Base-by-base conservation (phyloP, 306 rosid species). In the Senna siamea region DNA sequence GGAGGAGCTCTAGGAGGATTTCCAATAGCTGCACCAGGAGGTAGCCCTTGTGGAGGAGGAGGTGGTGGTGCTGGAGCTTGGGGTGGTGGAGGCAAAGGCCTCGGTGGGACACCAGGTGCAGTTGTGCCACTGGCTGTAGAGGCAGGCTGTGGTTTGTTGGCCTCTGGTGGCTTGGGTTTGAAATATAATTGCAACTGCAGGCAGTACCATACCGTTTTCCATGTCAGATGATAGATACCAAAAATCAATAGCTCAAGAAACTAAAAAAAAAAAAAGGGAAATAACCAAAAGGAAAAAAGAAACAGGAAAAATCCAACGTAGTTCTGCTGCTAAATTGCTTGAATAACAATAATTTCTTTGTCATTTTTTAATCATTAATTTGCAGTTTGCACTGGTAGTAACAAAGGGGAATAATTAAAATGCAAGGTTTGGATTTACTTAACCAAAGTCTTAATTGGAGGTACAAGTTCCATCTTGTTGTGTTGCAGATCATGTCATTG, bases 41-140 rank as follows among this genome's bases (percentile, higher is more conserved):
- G 87, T 22, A 75, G 72, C 65, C 96, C 93, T 57, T 90, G 90
- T 35, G 87, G 89, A 19, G 96, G 94, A 7, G 89, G 89, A 0
- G 91, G 94, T 4, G 96, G 97, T 1, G 96, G 95, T 9, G 89
- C 90, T 19, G 90, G 96, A 69, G 82, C 93, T 85, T 88, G 93
- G 14, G 96, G 87, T 40, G 96, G 96, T 6, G 97, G 97, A 6
- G 93, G 92, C 85, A 85, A 51, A 47, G 96, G 90, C 88, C 95
- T 86, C 44, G 98, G 83, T 35, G 98, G 93, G 67, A 79, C 97
- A 74, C 94, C 94, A 5, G 98, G 92, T 51, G 93, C 90, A 8
- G 72, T 75, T n/a, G 85, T 79, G 65, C 92, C 98, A 74, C 89
- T 86, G 71, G 86, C 81, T 37, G 81, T 71, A 47, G 89, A 78